These are phyloP conservation scores for Aspergillus sparsus DNA, from an alignment of 495 filamentous ascomycete species.

Conservation along the genomic window DNA sequence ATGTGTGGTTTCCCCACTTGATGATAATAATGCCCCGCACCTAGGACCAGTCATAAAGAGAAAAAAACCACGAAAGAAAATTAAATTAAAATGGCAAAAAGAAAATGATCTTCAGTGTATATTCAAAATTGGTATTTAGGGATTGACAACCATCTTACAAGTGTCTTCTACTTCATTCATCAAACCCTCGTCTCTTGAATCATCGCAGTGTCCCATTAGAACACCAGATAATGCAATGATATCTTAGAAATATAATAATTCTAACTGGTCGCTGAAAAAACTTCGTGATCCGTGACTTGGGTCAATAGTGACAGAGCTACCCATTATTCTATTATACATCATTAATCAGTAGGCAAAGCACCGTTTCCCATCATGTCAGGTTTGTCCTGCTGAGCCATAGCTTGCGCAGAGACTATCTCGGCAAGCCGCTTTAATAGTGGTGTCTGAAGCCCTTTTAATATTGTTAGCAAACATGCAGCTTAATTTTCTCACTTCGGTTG, in stretches of 20 bases:
- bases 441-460: constrained; percentile 79
- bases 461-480: constrained; percentile 20
- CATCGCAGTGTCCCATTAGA: not conserved
- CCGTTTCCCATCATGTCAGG: constrained; percentile 58
- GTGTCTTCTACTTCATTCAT: not conserved
- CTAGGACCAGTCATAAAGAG: too few species aligned
- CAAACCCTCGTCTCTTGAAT: not conserved
- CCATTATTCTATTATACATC: constrained; percentile 33
- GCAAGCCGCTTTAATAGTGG: constrained; percentile 90
- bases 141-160: too few species aligned
- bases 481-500: not conserved
- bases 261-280: not conserved
- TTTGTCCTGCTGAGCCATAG: constrained; percentile 90
- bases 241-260: not conserved
- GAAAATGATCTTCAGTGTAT: too few species aligned
- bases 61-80: too few species aligned
- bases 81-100: too few species aligned
- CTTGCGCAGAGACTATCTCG: constrained; percentile 95
- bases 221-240: constrained; percentile 9
- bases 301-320: constrained; percentile 26
- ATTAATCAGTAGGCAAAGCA: constrained; percentile 32
- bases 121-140: too few species aligned
- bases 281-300: constrained; percentile 38
- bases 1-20: too few species aligned
- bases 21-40: too few species aligned